Percentiles rank a stretch among this genome's conserved stretches.
Evolutionary conservation across 2,329 filamentous ascomycete species (phyloP).

Genomic region (Beauveria varroae): DNA sequence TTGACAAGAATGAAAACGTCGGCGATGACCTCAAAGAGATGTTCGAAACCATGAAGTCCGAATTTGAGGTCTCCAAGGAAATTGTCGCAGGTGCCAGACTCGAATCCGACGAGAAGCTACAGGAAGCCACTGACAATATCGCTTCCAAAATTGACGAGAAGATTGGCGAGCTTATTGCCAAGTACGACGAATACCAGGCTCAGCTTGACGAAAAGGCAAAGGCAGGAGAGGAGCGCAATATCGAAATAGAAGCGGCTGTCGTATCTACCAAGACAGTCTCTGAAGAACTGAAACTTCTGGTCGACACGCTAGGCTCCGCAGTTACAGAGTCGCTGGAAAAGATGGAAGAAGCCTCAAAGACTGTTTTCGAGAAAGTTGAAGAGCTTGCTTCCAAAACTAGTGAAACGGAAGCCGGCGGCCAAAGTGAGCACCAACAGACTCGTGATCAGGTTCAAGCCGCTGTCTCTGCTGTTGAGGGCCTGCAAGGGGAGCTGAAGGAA

Average conservation of each 20-base stretch:
- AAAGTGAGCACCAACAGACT: constrained; percentile 74
- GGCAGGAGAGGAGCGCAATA: constrained; percentile 64
- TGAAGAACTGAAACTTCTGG: constrained; percentile 78
- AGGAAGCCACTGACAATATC: constrained; percentile 47
- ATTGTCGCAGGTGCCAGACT: constrained; percentile 73
- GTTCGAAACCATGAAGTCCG: constrained; percentile 67
- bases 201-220: constrained; percentile 67
- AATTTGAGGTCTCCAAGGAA: constrained; percentile 80
- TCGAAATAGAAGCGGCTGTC: constrained; percentile 66
- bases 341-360: constrained; percentile 79
- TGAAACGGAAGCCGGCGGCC: constrained; percentile 64
- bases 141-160: constrained; percentile 53
- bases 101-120: constrained; percentile 74
- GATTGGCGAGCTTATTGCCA: constrained; percentile 70
- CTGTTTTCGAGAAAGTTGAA: constrained; percentile 75
- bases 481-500: constrained; percentile 74
- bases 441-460: constrained; percentile 74
- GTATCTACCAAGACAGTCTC: constrained; percentile 69
- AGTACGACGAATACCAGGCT: constrained; percentile 80
- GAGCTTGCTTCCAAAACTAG: constrained; percentile 70
- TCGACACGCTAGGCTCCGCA: constrained; percentile 75
- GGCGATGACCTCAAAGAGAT: constrained; percentile 62
- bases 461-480: constrained; percentile 61
- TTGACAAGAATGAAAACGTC: constrained; percentile 49
- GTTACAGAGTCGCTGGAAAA: constrained; percentile 80